Percentiles rank a stretch among this genome's conserved stretches.
Conservation (phyloP, 2,329 filamentous ascomycete genomes). For the Phialocephala subalpina region DNA sequence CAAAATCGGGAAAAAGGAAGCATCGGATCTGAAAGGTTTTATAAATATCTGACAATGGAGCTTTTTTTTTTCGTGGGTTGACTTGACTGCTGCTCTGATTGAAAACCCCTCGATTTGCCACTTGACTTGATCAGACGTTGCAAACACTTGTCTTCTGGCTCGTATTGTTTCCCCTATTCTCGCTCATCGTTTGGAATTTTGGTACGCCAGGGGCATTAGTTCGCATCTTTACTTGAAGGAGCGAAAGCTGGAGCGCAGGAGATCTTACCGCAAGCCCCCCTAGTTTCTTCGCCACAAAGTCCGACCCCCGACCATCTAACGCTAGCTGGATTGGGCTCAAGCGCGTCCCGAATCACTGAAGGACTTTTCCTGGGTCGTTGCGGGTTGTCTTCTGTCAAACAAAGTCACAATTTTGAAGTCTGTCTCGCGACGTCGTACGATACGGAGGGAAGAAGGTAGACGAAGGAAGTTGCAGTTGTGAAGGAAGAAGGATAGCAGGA, state of each 20-base stretch:
- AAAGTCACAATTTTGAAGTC: conserved; percentile 35
- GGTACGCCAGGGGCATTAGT: not conserved
- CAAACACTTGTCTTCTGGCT: not conserved
- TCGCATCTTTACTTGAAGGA: not conserved
- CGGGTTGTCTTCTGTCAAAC: conserved; percentile 25
- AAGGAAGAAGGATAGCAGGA: conserved; percentile 39
- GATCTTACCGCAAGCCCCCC: not conserved
- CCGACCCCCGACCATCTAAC: not conserved
- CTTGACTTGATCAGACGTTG: not conserved
- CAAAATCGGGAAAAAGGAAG: conserved; percentile 10
- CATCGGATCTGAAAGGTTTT: not conserved
- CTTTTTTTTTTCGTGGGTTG: not conserved
- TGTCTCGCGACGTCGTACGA: conserved; percentile 38
- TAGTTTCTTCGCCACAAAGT: not conserved
- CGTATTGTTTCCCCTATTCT: not conserved
- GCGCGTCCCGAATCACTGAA: conserved; percentile 4
- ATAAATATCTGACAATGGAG: not conserved
- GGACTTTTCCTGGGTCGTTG: conserved; percentile 5
- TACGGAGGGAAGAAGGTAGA: conserved; percentile 43
- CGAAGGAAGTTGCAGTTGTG: conserved; percentile 40
- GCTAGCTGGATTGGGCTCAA: not conserved
- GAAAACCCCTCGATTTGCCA: conserved; percentile 1
- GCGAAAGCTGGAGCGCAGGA: not conserved
- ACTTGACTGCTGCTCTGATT: not conserved
- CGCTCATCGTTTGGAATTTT: not conserved